These are phyloP conservation scores for Aspergillus campestris DNA, from an alignment of 495 filamentous ascomycete genomes.

Conservation along the genomic window DNA sequence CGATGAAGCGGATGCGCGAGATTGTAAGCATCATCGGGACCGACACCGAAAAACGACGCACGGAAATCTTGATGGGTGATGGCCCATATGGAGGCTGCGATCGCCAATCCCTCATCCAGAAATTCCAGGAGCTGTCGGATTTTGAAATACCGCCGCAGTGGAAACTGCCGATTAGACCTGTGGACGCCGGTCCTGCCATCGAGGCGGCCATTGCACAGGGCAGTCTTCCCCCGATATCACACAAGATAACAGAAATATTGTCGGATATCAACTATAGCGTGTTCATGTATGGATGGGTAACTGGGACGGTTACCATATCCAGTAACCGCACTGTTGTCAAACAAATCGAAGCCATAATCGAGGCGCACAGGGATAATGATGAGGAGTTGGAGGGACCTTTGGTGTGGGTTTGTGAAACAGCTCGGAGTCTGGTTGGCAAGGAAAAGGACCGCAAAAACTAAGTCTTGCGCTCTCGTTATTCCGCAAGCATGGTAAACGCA, in stretches of 20 bases:
- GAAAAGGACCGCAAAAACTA: conserved; percentile 42
- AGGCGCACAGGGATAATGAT: conserved; percentile 28
- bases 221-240: conserved; percentile 29
- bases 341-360: conserved; percentile 48
- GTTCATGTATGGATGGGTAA: conserved; percentile 61
- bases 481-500: not conserved
- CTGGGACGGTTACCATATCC: conserved; percentile 52
- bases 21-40: conserved; percentile 62
- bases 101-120: conserved; percentile 22
- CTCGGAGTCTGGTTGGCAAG: conserved; percentile 58
- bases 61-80: conserved; percentile 45
- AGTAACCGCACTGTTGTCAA: conserved; percentile 58
- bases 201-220: conserved; percentile 15
- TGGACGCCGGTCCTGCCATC: conserved; percentile 31
- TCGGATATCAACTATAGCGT: conserved; percentile 57
- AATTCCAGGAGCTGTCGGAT: conserved; percentile 42
- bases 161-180: conserved; percentile 43
- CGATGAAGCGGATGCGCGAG: conserved; percentile 53
- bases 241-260: conserved; percentile 36
- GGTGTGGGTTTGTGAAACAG: conserved; percentile 55
- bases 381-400: conserved; percentile 43
- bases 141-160: conserved; percentile 40
- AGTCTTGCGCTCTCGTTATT: conserved; percentile 1
- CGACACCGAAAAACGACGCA: conserved; percentile 48
- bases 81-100: conserved; percentile 15